Conservation (phyloP, 352 stramenopile genomes). For the Globisporangium nodosum region DNA sequence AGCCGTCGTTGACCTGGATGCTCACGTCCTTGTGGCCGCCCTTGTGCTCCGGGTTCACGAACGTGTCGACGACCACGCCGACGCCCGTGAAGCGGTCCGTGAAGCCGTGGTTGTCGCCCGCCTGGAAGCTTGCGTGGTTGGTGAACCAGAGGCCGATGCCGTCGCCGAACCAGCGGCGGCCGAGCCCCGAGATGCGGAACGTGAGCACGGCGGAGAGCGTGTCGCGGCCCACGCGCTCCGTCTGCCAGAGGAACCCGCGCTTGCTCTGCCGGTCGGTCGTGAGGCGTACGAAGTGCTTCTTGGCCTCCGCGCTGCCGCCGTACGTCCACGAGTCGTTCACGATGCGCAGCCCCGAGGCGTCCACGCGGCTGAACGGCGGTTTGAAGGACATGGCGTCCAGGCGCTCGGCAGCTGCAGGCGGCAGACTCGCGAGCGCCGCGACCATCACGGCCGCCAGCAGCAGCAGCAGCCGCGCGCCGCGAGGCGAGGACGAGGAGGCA, state of each 20-base stretch:
- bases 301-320: slow-evolving; percentile 67
- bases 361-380: slow-evolving; percentile 63
- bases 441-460: background rate
- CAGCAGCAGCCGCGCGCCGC: background rate
- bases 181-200: slow-evolving; percentile 79
- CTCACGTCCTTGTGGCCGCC: slow-evolving; percentile 83
- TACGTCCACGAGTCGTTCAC: slow-evolving; percentile 75
- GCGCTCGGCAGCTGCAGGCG: slow-evolving; percentile 13
- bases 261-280: slow-evolving; percentile 87
- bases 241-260: slow-evolving; percentile 75
- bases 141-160: slow-evolving; percentile 83
- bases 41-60: slow-evolving; percentile 77
- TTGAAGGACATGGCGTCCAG: slow-evolving; percentile 77
- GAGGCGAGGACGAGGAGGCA: background rate
- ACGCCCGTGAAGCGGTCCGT: slow-evolving; percentile 69
- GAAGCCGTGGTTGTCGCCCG: slow-evolving; percentile 74
- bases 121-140: slow-evolving; percentile 42
- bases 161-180: slow-evolving; percentile 82
- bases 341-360: slow-evolving; percentile 49
- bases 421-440: background rate
- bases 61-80: slow-evolving; percentile 81
- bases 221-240: slow-evolving; percentile 40
- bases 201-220: slow-evolving; percentile 61
- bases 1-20: slow-evolving; percentile 77
- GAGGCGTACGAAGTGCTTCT: slow-evolving; percentile 85